These are phyloP conservation scores for Brassica incana DNA, from an alignment of 345 rosid species.

Conservation along the genomic window DNA sequence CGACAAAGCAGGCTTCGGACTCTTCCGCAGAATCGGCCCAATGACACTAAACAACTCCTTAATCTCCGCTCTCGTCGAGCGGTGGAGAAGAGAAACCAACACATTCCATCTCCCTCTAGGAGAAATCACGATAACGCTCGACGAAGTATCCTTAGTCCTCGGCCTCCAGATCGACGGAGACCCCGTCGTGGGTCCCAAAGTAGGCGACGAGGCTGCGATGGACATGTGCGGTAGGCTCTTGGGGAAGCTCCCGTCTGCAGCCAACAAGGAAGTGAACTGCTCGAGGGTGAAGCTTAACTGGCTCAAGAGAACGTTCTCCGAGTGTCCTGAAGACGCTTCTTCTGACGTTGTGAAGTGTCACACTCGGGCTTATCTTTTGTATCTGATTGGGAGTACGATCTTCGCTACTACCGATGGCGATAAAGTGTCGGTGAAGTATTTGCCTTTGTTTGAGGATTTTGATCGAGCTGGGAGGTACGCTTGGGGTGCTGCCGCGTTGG, in stretches of 20 bases:
- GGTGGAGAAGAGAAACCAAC: conserved; percentile 78
- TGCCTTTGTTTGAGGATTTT: conserved; percentile 67
- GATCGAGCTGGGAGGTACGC: conserved; percentile 69
- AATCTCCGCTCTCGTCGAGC: conserved; percentile 70
- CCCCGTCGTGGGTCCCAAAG: conserved; percentile 60
- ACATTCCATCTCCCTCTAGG: conserved; percentile 66
- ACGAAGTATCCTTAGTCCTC: conserved; percentile 61
- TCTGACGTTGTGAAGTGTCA: conserved; percentile 47
- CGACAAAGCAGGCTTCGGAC: conserved; percentile 70
- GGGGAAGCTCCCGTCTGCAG: conserved; percentile 60
- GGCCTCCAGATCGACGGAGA: conserved; percentile 76
- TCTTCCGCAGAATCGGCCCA: conserved; percentile 60
- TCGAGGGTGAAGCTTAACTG: conserved; percentile 82
- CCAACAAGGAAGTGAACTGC: conserved; percentile 59
- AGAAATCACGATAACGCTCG: conserved; percentile 61
- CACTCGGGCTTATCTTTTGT: conserved; percentile 72
- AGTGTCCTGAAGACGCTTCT: conserved; percentile 59
- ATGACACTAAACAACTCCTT: conserved; percentile 66
- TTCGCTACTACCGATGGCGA: conserved; percentile 81
- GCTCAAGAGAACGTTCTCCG: conserved; percentile 67
- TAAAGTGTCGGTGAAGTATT: conserved; percentile 81
- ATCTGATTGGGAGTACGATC: conserved; percentile 73
- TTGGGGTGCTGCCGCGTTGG: conserved; percentile 78
- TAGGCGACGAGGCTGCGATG: conserved; percentile 39
- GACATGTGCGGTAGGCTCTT: conserved; percentile 53